These are phyloP conservation scores for Bipolaris victoriae DNA, from an alignment of 2,329 filamentous ascomycete species.

Conservation along the genomic window DNA sequence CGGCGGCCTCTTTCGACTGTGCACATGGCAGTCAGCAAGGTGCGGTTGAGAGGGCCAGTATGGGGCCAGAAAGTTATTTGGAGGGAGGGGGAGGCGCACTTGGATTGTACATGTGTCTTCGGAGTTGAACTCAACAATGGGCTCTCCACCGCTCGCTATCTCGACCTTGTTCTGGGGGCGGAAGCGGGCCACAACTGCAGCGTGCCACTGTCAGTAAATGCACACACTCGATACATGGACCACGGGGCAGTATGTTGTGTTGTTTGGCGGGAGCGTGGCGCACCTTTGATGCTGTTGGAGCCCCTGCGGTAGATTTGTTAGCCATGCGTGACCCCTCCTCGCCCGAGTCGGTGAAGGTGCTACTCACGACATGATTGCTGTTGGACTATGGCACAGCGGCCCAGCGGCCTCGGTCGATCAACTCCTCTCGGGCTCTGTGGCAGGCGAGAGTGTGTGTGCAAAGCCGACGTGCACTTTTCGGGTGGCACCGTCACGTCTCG, in stretches of 20 bases:
- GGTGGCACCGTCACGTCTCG: constrained; percentile 42
- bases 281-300: constrained; percentile 57
- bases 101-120: constrained; percentile 87
- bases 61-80: neutral
- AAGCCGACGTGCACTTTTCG: constrained; percentile 28
- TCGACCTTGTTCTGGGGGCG: constrained; percentile 96
- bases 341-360: constrained; percentile 8
- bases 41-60: neutral
- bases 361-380: constrained; percentile 50
- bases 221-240: neutral
- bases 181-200: constrained; percentile 90
- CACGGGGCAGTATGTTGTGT: neutral
- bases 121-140: constrained; percentile 86
- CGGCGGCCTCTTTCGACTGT: constrained; percentile 81
- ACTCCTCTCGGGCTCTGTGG: constrained; percentile 26
- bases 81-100: constrained; percentile 59
- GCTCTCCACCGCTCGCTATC: constrained; percentile 85
- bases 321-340: constrained; percentile 41
- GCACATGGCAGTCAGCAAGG: constrained; percentile 23
- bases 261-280: constrained; percentile 14
- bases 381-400: constrained; percentile 38
- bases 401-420: constrained; percentile 43
- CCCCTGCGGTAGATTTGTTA: constrained; percentile 48
- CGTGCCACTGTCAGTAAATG: constrained; percentile 34
- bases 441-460: constrained; percentile 36